Percentiles rank a stretch among this genome's conserved stretches.
These are phyloP conservation scores for Dianthus caryophyllus DNA, from an alignment of 148 eudicot species.

Conservation along the genomic window DNA sequence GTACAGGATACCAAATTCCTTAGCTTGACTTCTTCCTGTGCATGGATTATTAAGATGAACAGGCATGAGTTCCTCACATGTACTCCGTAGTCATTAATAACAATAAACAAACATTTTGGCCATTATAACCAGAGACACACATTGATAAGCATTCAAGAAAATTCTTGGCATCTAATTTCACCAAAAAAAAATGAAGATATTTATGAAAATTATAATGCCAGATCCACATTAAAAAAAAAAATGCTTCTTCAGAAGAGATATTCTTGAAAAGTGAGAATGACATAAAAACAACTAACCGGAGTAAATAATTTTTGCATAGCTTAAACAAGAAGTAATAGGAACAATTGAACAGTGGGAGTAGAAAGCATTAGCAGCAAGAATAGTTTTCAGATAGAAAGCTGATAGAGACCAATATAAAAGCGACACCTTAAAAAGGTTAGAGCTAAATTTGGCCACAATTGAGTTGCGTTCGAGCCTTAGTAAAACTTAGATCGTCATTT, in stretches of 20 bases:
- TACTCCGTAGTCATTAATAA: background rate
- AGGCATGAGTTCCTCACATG: background rate
- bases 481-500: too few species aligned
- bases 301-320: background rate
- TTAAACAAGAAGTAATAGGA: background rate
- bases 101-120: background rate
- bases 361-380: background rate
- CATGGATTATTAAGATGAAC: slow-evolving; percentile 1
- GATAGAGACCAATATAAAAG: background rate
- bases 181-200: too few species aligned
- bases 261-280: background rate
- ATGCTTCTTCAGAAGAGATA: too few species aligned
- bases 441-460: too few species aligned
- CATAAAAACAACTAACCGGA: background rate
- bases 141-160: too few species aligned
- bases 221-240: too few species aligned
- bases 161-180: too few species aligned
- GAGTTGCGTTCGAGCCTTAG: too few species aligned
- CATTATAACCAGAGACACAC: background rate
- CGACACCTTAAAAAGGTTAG: slow-evolving; percentile 73
- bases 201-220: too few species aligned
- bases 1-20: slow-evolving; percentile 79
- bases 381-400: background rate
- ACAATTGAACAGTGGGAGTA: background rate
- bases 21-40: slow-evolving; percentile 90